Evolutionary conservation across 345 rosid genomes (phyloP).

Genomic region (Citrus inodora): DNA sequence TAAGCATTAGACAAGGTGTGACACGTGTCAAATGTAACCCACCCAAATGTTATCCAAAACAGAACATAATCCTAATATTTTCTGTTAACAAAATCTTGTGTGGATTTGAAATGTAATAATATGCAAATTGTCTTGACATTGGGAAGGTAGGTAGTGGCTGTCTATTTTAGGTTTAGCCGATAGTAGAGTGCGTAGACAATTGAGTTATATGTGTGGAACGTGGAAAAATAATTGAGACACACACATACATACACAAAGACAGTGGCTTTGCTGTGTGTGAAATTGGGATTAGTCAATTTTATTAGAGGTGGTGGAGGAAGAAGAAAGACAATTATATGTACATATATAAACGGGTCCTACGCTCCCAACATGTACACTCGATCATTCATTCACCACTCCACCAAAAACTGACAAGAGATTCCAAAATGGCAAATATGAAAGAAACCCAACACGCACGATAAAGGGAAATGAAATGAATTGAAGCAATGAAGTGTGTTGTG

Average conservation of each 20-base stretch:
- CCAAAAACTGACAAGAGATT: slow-evolving; percentile 32
- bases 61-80: neutral
- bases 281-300: slow-evolving; percentile 4
- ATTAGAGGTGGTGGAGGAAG: slow-evolving; percentile 5
- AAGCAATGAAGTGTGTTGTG: neutral
- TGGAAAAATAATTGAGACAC: neutral
- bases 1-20: slow-evolving; percentile 9
- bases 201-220: neutral
- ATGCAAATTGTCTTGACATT: neutral
- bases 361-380: slow-evolving; percentile 1
- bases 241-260: neutral
- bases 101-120: slow-evolving; percentile 7
- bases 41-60: slow-evolving; percentile 7
- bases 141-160: neutral
- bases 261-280: neutral
- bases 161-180: neutral
- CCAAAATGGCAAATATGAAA: slow-evolving; percentile 41
- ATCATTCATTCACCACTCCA: slow-evolving; percentile 6
- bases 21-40: slow-evolving; percentile 9
- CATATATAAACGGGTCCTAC: slow-evolving; percentile 18
- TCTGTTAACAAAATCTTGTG: neutral
- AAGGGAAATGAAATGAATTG: slow-evolving; percentile 1
- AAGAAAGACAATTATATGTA: too few species aligned
- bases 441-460: slow-evolving; percentile 42
- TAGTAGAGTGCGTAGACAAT: neutral